Percentiles rank a stretch among this genome's conserved stretches.
phyloP scores from a whole-genome alignment of 805 yeast genomes.

The Teunomyces pallodes region DNA sequence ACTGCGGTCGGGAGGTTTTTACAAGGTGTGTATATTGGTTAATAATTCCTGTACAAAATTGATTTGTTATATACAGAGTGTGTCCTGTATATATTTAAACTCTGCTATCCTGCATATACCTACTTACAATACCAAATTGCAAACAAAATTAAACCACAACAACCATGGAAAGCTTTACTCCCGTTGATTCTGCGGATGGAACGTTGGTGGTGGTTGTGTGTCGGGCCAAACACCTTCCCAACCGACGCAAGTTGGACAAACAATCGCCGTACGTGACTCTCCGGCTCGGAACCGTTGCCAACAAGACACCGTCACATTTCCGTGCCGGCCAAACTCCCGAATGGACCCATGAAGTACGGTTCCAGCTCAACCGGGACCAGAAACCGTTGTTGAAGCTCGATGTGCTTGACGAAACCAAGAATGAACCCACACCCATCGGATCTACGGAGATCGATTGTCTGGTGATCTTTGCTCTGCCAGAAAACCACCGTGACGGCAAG shows the following conservation, averaged over 20 bases:
- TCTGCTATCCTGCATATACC: no score
- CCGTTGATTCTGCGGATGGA: conserved; percentile 43
- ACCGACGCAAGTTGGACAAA: conserved; percentile 81
- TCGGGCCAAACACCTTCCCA: conserved; percentile 83
- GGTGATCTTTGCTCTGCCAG: conserved; percentile 55
- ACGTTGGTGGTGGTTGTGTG: conserved; percentile 72
- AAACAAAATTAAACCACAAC: background rate
- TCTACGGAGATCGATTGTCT: conserved; percentile 76
- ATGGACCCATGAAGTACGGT: conserved; percentile 78
- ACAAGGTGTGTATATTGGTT: no score
- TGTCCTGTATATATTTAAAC: no score
- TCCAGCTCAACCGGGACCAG: conserved; percentile 60
- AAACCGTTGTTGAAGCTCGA: conserved; percentile 66
- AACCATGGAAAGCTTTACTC: background rate
- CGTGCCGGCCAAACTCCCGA: conserved; percentile 94
- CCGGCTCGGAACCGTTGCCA: conserved; percentile 77
- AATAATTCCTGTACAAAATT: background rate
- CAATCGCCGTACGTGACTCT: conserved; percentile 89
- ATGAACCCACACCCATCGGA: conserved; percentile 85
- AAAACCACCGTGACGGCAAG: conserved; percentile 49
- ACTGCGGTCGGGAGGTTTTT: no score
- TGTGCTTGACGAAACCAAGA: conserved; percentile 79
- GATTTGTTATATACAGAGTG: no score
- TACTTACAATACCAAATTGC: no score
- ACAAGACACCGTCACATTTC: conserved; percentile 70